A percentile compares a stretch with the other conserved stretches of the same genome.
Conservation (phyloP, 179 eudicot genomes). For the Drosera spatulata region DNA sequence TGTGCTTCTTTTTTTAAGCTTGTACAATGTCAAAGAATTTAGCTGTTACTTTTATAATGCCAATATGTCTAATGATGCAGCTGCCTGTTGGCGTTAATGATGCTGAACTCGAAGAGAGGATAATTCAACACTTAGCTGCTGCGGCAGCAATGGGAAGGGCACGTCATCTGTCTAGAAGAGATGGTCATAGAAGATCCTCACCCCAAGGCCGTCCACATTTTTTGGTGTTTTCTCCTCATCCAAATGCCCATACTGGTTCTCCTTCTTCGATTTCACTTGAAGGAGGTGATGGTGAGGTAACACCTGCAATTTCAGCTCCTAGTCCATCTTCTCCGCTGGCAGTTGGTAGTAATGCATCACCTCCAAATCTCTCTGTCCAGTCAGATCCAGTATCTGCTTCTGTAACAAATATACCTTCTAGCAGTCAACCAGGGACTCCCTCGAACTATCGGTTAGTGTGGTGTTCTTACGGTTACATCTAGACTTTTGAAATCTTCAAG, state of each 20-base stretch:
- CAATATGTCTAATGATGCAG: constrained; percentile 19
- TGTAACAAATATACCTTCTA: constrained; percentile 28
- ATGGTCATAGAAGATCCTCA: constrained; percentile 69
- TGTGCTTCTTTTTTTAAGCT: not conserved
- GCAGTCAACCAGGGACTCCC: constrained; percentile 39
- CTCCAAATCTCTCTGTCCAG: constrained; percentile 18
- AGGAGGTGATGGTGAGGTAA: constrained; percentile 24
- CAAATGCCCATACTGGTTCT: constrained; percentile 27
- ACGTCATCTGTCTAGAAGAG: constrained; percentile 65
- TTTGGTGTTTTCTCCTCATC: constrained; percentile 51
- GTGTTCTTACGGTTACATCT: not conserved
- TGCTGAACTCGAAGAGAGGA: constrained; percentile 87
- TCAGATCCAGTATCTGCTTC: constrained; percentile 42
- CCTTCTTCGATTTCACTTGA: constrained; percentile 29
- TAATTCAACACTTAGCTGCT: constrained; percentile 87
- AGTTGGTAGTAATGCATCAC: constrained; percentile 18
- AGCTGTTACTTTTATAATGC: no score
- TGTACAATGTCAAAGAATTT: no score
- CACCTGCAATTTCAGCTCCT: constrained; percentile 22
- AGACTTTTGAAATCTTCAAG: no score
- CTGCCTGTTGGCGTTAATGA: constrained; percentile 59
- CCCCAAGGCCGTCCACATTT: constrained; percentile 61
- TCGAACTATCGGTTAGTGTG: constrained; percentile 41
- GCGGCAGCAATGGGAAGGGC: constrained; percentile 96
- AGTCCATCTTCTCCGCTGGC: constrained; percentile 22